Conservation (phyloP, 495 filamentous ascomycete species). For the Penicillium cosmopolitanum region DNA sequence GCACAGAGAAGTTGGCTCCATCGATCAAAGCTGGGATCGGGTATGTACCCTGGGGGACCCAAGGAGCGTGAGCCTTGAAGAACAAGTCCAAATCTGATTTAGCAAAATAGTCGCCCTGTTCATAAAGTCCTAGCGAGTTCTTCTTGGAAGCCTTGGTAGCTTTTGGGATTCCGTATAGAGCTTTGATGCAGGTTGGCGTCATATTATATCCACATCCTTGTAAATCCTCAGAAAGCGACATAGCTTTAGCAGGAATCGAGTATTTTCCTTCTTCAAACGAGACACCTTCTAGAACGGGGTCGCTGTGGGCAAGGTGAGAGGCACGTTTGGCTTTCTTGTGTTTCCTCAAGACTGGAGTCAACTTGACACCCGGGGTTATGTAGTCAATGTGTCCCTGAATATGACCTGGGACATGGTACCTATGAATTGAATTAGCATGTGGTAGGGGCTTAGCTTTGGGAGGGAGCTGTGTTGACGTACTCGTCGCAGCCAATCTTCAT, state of each 20-base stretch:
- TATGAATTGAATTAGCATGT: conserved; percentile 15
- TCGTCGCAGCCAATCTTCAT: conserved; percentile 54
- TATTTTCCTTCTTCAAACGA: neutral
- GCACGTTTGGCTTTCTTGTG: conserved; percentile 24
- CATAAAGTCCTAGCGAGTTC: conserved; percentile 59
- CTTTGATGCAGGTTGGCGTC: conserved; percentile 57
- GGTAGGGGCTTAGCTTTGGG: neutral
- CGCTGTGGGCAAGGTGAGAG: conserved; percentile 24
- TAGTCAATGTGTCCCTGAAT: conserved; percentile 60
- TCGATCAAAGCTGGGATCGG: conserved; percentile 48
- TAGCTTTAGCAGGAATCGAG: conserved; percentile 22
- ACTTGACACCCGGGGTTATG: conserved; percentile 59
- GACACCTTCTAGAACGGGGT: conserved; percentile 10
- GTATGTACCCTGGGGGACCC: conserved; percentile 44
- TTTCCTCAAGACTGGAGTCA: conserved; percentile 35
- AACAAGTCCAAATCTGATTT: conserved; percentile 61
- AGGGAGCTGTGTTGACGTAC: conserved; percentile 20
- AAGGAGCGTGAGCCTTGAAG: conserved; percentile 52
- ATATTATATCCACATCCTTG: conserved; percentile 49
- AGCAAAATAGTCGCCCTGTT: conserved; percentile 52
- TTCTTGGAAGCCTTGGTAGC: conserved; percentile 35
- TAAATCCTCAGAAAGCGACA: conserved; percentile 20
- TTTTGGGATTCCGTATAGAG: conserved; percentile 55
- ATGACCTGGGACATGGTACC: conserved; percentile 57
- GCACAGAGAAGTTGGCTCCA: conserved; percentile 40